Evolutionary conservation across 257 asterid species (phyloP).

Genomic region (Plantago major): DNA sequence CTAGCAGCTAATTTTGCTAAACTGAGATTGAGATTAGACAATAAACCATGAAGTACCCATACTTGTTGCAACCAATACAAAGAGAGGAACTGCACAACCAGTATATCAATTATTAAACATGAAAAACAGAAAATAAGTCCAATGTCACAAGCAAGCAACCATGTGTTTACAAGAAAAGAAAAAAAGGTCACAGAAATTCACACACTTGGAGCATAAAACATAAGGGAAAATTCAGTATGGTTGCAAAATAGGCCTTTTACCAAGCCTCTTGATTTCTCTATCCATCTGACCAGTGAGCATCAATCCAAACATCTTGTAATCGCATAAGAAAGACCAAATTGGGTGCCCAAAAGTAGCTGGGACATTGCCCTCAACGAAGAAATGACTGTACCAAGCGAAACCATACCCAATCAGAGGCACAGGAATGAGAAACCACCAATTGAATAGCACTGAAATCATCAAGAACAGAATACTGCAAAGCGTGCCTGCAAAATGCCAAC

Average conservation of each 20-base stretch:
- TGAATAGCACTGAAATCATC: conserved; percentile 64
- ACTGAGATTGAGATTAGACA: no score
- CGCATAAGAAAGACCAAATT: conserved; percentile 86
- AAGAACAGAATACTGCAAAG: conserved; percentile 67
- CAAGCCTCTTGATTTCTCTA: conserved; percentile 97
- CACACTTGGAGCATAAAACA: no score
- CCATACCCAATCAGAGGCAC: conserved; percentile 88
- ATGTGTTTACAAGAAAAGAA: conserved; percentile 3
- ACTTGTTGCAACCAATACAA: no score
- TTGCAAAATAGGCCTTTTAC: conserved; percentile 89
- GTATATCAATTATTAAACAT: no score
- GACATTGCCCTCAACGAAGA: conserved; percentile 84
- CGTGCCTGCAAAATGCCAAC: conserved; percentile 97
- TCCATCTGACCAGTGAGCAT: conserved; percentile 95
- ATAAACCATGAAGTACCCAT: no score
- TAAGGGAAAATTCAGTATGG: conserved; percentile 31
- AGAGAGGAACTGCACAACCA: no score
- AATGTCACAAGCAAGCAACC: no score
- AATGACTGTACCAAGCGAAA: conserved; percentile 93
- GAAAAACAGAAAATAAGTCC: no score
- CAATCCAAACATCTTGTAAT: conserved; percentile 93
- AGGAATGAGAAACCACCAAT: conserved; percentile 58
- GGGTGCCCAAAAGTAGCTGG: conserved; percentile 97
- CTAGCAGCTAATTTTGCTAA: no score
- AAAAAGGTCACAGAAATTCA: not conserved